A percentile compares a stretch with the other conserved stretches of the same genome.
Conservation (phyloP, 2,329 filamentous ascomycete species). For the Basipetospora chlamydospora region DNA sequence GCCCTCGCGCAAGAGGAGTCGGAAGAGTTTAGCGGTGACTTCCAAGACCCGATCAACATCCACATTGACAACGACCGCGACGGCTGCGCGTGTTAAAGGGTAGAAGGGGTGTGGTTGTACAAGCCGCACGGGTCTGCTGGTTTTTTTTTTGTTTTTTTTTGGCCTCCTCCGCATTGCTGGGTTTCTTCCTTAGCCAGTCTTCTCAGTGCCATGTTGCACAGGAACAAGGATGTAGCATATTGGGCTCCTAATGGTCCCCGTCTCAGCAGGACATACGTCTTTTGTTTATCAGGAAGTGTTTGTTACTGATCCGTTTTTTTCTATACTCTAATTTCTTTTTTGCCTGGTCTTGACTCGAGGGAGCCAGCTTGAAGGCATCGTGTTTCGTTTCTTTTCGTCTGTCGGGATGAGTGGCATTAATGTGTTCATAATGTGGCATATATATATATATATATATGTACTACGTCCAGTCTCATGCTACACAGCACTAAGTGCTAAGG, state of each 20-base stretch:
- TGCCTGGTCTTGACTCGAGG: constrained; percentile 1
- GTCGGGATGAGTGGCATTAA: not conserved
- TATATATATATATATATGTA: no score
- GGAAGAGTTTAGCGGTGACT: constrained; percentile 94
- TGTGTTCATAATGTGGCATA: no score
- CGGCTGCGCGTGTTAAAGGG: constrained; percentile 71
- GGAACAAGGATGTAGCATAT: constrained; percentile 2
- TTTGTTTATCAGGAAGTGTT: not conserved
- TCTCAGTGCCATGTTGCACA: constrained; percentile 1
- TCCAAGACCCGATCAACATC: constrained; percentile 96
- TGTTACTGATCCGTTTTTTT: not conserved
- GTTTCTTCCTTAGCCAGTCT: not conserved
- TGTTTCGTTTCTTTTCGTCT: constrained; percentile 1
- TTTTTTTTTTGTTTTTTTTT: not conserved
- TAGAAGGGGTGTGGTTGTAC: not conserved
- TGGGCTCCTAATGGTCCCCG: constrained; percentile 1
- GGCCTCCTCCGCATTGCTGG: not conserved
- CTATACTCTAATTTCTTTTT: not conserved
- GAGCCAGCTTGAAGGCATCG: no score
- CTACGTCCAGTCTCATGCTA: no score
- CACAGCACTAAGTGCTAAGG: no score
- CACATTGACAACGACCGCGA: constrained; percentile 88
- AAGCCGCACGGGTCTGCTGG: not conserved
- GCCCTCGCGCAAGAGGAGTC: constrained; percentile 93
- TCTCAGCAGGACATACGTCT: not conserved